Percentiles rank a stretch among this genome's conserved stretches.
These are phyloP conservation scores for Pilaira anomala DNA, from an alignment of 192 early-diverging fungal genomes.

Conservation along the genomic window DNA sequence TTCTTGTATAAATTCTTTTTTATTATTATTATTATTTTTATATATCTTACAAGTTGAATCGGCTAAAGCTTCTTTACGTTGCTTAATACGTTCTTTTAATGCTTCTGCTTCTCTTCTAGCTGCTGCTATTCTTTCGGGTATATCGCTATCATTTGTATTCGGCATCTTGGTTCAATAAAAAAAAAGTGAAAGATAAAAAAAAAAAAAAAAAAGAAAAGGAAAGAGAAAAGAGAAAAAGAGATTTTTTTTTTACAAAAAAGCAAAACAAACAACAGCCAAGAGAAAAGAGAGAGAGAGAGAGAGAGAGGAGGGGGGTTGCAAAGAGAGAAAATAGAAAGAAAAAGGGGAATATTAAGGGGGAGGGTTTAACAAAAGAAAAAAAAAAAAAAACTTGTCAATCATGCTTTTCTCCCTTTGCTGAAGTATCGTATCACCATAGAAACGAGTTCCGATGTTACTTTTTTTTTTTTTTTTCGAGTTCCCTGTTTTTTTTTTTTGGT, in stretches of 20 bases:
- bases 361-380: neutral
- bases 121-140: constrained; percentile 86
- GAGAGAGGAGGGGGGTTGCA: neutral
- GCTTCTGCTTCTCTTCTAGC: constrained; percentile 94
- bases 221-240: constrained; percentile 6
- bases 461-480: too few relatives aligned
- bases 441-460: too few relatives aligned
- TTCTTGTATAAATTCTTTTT: too few relatives aligned
- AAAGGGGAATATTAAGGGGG: neutral
- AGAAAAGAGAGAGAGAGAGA: neutral
- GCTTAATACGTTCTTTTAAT: constrained; percentile 94
- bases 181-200: neutral
- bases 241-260: neutral
- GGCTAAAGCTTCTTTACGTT: constrained; percentile 88
- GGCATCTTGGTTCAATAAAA: neutral
- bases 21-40: neutral
- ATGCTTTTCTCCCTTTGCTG: too few relatives aligned
- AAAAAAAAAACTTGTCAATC: constrained; percentile 7
- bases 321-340: neutral
- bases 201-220: constrained; percentile 3
- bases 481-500: too few relatives aligned
- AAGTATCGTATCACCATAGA: too few relatives aligned
- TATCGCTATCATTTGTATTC: constrained; percentile 54
- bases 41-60: constrained; percentile 86
- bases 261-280: neutral